Evolutionary conservation across 352 stramenopile species (phyloP), one percentile per base, ranked within the genome.

Genomic region (Phytopythium helicoides): DNA sequence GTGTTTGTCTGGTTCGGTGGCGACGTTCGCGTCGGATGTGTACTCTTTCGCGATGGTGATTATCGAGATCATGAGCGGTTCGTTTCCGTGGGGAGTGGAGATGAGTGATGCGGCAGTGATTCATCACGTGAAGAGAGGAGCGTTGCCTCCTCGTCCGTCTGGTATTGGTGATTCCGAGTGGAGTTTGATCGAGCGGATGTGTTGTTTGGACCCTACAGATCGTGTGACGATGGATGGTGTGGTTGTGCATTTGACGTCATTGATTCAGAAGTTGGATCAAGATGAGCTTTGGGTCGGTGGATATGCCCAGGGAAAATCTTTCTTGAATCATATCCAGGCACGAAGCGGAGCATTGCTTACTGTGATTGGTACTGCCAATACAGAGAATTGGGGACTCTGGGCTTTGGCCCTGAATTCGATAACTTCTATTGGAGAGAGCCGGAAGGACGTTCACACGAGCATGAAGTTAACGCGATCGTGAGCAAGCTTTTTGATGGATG

Each of bases 1-100:
- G 28, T 70, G 54, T 44, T 49, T 73, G 4, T 18, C 41, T n/a
- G 55, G 28, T 6, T 21, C 38, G 28, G 18, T 18, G n/a, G 44
- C 44, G 16, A 50, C 44, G 6, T 38, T 50, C n/a, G 44, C 44
- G n/a, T 52, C 46, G 1, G 46, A 52, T 21, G 46, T 52, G 10
- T 52, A 41, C 31, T 28, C 18, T 6, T 52, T 52, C 46, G 46
- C 46, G 33, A 52, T 52, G 46, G n/a, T 18, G 12, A 52, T 52
- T 9, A 52, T 52, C 46, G 46, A 52, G 31, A 21, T 52, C 9
- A 19, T 52, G 46, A 52, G 31, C 3, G 44, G 26, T 0, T 9
- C 25, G 1, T 50, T 26, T 19, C 44, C 26, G 26, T 50, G 44
- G 44, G 44, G 44, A n/a, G 36, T 1, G 1, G 23, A 19, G 3